Base-by-base conservation (phyloP, 2,329 filamentous ascomycete genomes). In the Bipolaris bicolor region DNA sequence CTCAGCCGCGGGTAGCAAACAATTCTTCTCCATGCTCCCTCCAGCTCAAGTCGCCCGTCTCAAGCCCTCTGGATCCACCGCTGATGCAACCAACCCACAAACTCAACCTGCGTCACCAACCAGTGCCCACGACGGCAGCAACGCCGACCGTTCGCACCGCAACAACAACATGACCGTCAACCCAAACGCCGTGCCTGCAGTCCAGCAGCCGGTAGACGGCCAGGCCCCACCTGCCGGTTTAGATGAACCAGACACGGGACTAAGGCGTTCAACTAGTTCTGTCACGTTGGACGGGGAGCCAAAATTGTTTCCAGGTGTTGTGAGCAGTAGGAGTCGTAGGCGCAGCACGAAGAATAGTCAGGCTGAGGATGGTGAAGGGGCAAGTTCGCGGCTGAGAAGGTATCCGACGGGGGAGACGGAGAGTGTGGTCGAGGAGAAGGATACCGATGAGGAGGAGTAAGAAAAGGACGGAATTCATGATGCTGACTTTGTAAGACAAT, bases 241-340 rank as follows among this genome's bases (percentile, higher is more conserved):
- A 48, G 65, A 66, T 15, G 66, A 71, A n/a, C 52, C 62, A 13
- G 56, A 63, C 26, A 18, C 58, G 3, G 62, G 57, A 7, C 45
- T 73, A 39, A 61, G 59, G 1, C 60, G 72, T 6, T 66, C 71
- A 3, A 58, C 66, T 15, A 72, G 71, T 45, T 64, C 58, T 11
- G 57, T 71, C 7, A 62, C 68, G 6, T 60, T 80, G 24, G 75
- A 77, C 26, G 85, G 83, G 47, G 89, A 91, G 72, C 90, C 89
- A 10, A 84, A 82, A 61, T 86, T 91, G 61, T 90, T 91, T 63
- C 90, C 90, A 0, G 90, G 90, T 0, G 83, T 92, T 31, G 83
- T 92, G 10, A 80, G 78, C 49, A 76, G 79, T 49, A 72, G 76
- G 34, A 69, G 79, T 18, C 71, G 77, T 40, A 73, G 73, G 55